Evolutionary conservation across 345 rosid species (phyloP).

Genomic region (Brassica carinata): DNA sequence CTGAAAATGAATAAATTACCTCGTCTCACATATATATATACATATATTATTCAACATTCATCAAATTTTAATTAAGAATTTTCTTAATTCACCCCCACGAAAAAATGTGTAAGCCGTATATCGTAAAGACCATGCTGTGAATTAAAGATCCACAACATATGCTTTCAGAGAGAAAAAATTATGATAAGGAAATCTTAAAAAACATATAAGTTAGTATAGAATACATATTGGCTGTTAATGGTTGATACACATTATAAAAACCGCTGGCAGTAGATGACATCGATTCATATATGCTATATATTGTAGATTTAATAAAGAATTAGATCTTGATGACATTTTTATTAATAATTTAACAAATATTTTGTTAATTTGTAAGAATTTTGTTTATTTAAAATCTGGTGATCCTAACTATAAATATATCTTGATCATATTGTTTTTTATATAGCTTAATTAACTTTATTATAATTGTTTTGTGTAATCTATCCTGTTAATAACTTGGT

Average conservation of each 20-base stretch:
- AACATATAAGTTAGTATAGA: background rate
- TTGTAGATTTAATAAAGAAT: conserved; percentile 2
- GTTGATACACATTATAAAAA: background rate
- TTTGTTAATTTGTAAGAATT: too few species aligned
- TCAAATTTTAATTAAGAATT: background rate
- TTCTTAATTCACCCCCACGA: background rate
- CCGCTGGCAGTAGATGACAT: background rate
- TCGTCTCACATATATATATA: background rate
- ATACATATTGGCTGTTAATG: background rate
- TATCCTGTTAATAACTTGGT: too few species aligned
- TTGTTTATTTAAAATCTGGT: too few species aligned
- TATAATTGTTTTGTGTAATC: too few species aligned
- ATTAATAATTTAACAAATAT: too few species aligned
- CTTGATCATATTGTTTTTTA: too few species aligned
- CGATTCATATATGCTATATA: background rate
- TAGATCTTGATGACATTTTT: too few species aligned
- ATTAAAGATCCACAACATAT: background rate
- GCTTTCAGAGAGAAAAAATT: background rate
- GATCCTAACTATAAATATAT: too few species aligned
- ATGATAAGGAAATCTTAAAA: background rate
- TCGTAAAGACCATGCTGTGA: background rate
- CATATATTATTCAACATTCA: background rate
- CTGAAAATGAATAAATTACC: background rate
- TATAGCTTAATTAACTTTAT: too few species aligned
- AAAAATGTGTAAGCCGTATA: background rate